phyloP scores from a whole-genome alignment of 1,284 basidiomycete genomes.

The Schizopora paradoxa region DNA sequence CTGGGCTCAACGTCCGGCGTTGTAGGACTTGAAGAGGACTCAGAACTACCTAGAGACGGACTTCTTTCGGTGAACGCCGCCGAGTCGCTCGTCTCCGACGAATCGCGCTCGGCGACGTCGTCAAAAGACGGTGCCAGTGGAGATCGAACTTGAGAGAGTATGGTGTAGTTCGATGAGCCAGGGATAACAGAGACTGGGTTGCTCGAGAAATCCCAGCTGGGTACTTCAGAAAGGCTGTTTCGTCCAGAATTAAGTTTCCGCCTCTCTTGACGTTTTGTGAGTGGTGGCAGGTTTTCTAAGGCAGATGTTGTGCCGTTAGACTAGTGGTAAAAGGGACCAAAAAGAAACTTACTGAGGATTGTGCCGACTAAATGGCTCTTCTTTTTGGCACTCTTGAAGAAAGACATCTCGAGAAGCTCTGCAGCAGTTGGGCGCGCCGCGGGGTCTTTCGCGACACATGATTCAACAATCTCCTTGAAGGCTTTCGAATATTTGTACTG shows the following conservation, averaged over 20 bases:
- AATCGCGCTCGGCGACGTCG: background rate
- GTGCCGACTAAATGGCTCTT: constrained; percentile 68
- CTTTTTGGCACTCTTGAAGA: constrained; percentile 76
- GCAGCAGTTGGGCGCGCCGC: constrained; percentile 72
- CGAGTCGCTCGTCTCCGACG: constrained; percentile 6
- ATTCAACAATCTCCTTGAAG: constrained; percentile 77
- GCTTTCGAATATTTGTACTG: constrained; percentile 74
- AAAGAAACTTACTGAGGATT: constrained; percentile 52
- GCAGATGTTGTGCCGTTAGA: constrained; percentile 3
- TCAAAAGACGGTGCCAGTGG: constrained; percentile 1
- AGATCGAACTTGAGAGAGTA: constrained; percentile 3
- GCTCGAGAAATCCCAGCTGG: constrained; percentile 14
- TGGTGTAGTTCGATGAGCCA: constrained; percentile 2
- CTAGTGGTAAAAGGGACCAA: background rate
- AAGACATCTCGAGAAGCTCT: constrained; percentile 72
- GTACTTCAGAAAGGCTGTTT: background rate
- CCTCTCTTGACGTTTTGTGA: constrained; percentile 66
- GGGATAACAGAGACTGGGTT: constrained; percentile 1
- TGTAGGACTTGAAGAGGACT: background rate
- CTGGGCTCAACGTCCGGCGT: background rate
- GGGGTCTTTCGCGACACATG: constrained; percentile 83
- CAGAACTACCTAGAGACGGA: background rate
- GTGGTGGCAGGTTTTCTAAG: constrained; percentile 59
- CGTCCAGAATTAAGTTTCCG: constrained; percentile 21
- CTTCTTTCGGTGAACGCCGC: background rate